Evolutionary conservation across 208 protist genomes (phyloP), one percentile per base, ranked within the genome.

Genomic region (Kentomonas sorsogonicus): DNA sequence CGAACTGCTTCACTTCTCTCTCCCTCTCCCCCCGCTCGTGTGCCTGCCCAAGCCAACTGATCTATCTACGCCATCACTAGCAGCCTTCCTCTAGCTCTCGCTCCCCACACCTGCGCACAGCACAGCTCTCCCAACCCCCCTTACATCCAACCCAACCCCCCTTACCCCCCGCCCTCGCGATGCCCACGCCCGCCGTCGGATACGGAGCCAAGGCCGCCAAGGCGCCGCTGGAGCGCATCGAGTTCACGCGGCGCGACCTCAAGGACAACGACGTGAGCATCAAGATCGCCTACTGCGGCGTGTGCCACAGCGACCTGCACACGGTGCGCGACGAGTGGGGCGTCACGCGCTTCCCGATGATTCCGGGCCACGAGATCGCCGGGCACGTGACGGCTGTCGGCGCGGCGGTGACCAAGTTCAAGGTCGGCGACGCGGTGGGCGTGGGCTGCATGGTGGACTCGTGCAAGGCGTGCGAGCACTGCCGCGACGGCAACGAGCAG

Each of bases 361-460:
- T 86, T 30, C 79, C 74, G 23, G 84, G 83, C 22, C 84, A 92
- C 61, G 88, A 92, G 65, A 86, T 91, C 62, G 74, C 83, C 15
- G 83, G 81, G 34, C 60, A 83, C 50, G 84, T 92, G 36, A 66
- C 72, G 15, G 58, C 65, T 2, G 80, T 92, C 26, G 86, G 89
- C 38, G 38, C 61, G 15, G 54, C 66, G 29, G 85, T 93, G 27
- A 92, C 67, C 43, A 81, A 80, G 43, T 77, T 84, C 69, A 90
- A 88, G 63, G 78, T 86, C 0, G 91, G 91, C 18, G 83, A 93
- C 53, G 31, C 55, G 15, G 86, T 95, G 31, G 91, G 85, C 23
- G 84, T 96, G 26, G 91, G 91, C 57, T 93, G 84, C 75, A 78
- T 89, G 40, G 90, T 96, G 52, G 85, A 91, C 74, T 83, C 78